A percentile compares a stretch with the other conserved stretches of the same genome.
phyloP scores from a whole-genome alignment of 2,329 filamentous ascomycete genomes.

The Epichloe brachyelytri region DNA sequence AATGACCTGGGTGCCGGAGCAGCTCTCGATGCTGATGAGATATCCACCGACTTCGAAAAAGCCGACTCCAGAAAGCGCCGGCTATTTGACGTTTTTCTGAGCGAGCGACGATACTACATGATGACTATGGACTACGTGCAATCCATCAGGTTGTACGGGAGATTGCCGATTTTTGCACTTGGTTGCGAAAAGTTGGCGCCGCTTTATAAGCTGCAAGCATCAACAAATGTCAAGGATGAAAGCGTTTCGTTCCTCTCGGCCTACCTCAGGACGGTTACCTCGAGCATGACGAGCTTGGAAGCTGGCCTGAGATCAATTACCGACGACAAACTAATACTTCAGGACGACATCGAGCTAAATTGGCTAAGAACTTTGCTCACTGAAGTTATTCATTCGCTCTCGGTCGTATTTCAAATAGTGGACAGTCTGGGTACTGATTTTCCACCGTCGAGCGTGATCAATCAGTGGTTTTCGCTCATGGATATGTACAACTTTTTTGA shows the following conservation, averaged over 20 bases:
- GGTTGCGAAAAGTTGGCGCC: constrained; percentile 16
- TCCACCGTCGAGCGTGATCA: constrained; percentile 43
- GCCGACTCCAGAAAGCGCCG: constrained; percentile 49
- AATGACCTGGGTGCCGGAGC: constrained; percentile 35
- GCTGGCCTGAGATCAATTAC: constrained; percentile 36
- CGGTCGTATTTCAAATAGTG: constrained; percentile 60
- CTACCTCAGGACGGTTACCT: constrained; percentile 33
- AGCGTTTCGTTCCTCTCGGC: constrained; percentile 33
- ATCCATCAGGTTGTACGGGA: constrained; percentile 31
- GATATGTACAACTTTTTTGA: constrained; percentile 57
- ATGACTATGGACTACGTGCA: constrained; percentile 47
- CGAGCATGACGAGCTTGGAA: constrained; percentile 36
- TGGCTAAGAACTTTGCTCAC: constrained; percentile 53
- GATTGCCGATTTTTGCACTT: constrained; percentile 22
- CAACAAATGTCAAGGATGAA: constrained; percentile 18
- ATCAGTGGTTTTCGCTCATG: constrained; percentile 66
- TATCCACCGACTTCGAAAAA: constrained; percentile 47
- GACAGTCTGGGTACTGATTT: constrained; percentile 43
- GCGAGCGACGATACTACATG: constrained; percentile 55
- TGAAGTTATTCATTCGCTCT: constrained; percentile 62
- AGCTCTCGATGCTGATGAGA: constrained; percentile 39
- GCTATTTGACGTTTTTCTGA: constrained; percentile 59
- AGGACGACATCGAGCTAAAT: constrained; percentile 40
- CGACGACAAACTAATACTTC: constrained; percentile 33
- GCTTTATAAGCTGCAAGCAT: constrained; percentile 17